A percentile compares a stretch with the other conserved stretches of the same genome.
Conservation (phyloP, 1,139 yeast genomes). For the Pneumocystis carinii region DNA sequence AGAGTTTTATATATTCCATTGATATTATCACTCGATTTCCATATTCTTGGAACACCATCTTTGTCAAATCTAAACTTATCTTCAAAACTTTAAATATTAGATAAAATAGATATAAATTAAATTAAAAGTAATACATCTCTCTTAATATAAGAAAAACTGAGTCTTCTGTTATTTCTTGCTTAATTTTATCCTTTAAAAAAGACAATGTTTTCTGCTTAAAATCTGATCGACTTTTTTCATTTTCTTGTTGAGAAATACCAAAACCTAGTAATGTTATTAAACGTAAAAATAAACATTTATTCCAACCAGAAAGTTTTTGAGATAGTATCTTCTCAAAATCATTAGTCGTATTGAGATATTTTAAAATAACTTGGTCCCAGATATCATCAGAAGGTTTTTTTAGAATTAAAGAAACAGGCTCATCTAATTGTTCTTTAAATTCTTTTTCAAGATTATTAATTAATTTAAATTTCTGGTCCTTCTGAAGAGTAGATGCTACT, state of each 20-base stretch:
- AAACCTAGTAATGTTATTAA: conserved; percentile 19
- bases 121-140: conserved; percentile 22
- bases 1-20: conserved; percentile 50
- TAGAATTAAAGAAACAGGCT: conserved; percentile 14
- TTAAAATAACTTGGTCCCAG: conserved; percentile 47
- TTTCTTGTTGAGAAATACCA: conserved; percentile 39
- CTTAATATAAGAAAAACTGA: conserved; percentile 24
- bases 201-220: conserved; percentile 52
- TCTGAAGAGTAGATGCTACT: conserved; percentile 30
- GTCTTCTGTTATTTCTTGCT: conserved; percentile 32
- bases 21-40: conserved; percentile 61
- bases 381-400: conserved; percentile 33
- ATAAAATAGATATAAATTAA: neutral
- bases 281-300: conserved; percentile 17
- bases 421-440: conserved; percentile 19
- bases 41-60: conserved; percentile 66
- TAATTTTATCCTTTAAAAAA: conserved; percentile 41
- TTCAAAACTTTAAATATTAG: conserved; percentile 37
- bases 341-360: conserved; percentile 26
- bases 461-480: conserved; percentile 31
- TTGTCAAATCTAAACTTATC: conserved; percentile 69
- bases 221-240: conserved; percentile 29
- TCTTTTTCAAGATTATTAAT: conserved; percentile 20
- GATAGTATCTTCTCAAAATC: neutral
- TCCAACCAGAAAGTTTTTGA: neutral